Conservation (phyloP, 768 basidiomycete genomes). For the Neoboletus subvelutipes region DNA sequence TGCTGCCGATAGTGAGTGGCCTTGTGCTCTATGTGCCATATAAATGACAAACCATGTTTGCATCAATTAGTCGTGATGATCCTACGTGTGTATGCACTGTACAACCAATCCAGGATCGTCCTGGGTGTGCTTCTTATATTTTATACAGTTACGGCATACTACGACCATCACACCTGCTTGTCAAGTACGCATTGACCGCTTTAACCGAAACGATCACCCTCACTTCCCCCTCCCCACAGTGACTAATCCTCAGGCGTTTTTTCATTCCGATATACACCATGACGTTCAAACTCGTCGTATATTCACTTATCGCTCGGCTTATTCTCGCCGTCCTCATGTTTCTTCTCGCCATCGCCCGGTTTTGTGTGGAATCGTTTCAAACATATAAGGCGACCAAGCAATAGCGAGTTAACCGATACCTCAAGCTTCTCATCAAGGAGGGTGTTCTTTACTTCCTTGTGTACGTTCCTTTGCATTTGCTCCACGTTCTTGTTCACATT, state of each 20-base stretch:
- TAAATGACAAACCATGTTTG: neutral
- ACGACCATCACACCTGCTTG: constrained; percentile 7
- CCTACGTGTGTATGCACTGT: constrained; percentile 27
- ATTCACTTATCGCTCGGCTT: constrained; percentile 15
- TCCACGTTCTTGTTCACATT: neutral
- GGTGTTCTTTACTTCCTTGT: too few relatives aligned
- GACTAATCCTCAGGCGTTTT: constrained; percentile 8
- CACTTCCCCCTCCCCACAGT: constrained; percentile 9
- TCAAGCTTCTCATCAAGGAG: too few relatives aligned
- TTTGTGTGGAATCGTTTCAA: constrained; percentile 8
- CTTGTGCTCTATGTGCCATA: neutral
- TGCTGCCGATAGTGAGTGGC: constrained; percentile 20
- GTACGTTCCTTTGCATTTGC: neutral
- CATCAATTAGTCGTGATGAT: constrained; percentile 23
- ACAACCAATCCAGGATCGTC: constrained; percentile 14
- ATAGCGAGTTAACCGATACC: too few relatives aligned
- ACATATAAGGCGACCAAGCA: too few relatives aligned
- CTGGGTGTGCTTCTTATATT: too few relatives aligned
- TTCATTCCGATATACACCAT: constrained; percentile 1
- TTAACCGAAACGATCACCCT: neutral
- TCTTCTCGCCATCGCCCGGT: neutral
- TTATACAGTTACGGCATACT: constrained; percentile 4
- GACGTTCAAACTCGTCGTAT: neutral
- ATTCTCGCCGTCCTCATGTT: constrained; percentile 14
- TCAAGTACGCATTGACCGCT: constrained; percentile 1